A percentile compares a stretch with the other conserved stretches of the same genome.
Evolutionary conservation across 257 asterid genomes (phyloP).

Genomic region (Thymus mandschuricus): DNA sequence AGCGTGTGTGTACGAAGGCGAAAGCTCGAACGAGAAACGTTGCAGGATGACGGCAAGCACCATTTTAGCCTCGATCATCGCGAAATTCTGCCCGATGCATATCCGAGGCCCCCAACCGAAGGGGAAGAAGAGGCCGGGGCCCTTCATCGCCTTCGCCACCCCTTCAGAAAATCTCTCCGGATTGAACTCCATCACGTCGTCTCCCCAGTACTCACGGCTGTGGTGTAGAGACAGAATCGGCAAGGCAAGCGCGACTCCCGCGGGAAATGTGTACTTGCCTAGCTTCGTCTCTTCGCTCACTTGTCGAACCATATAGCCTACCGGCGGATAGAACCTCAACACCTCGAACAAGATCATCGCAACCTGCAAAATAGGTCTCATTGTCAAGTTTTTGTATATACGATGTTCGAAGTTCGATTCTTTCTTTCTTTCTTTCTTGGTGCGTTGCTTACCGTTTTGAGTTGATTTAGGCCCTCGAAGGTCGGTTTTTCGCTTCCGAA

Average conservation of each 20-base stretch:
- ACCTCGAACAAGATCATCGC: conserved; percentile 49
- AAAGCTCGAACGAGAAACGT: conserved; percentile 45
- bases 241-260: conserved; percentile 29
- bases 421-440: too few relatives aligned
- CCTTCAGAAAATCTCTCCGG: conserved; percentile 49
- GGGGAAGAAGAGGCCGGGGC: conserved; percentile 40
- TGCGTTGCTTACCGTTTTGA: conserved; percentile 26
- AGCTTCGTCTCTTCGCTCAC: conserved; percentile 31
- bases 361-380: conserved; percentile 23
- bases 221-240: conserved; percentile 36
- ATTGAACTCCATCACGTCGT: conserved; percentile 48
- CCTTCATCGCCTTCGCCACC: conserved; percentile 42
- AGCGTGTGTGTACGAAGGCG: conserved; percentile 47
- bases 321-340: conserved; percentile 44
- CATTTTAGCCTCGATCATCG: conserved; percentile 45
- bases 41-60: conserved; percentile 42
- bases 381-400: too few relatives aligned
- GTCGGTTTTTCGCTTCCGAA: conserved; percentile 37
- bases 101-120: conserved; percentile 54
- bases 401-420: background rate
- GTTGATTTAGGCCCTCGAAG: conserved; percentile 44
- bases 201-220: conserved; percentile 46
- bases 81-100: conserved; percentile 48
- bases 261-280: conserved; percentile 37
- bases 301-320: conserved; percentile 18